phyloP scores from a whole-genome alignment of 2,329 filamentous ascomycete genomes.

The Huntiella moniliformis region DNA sequence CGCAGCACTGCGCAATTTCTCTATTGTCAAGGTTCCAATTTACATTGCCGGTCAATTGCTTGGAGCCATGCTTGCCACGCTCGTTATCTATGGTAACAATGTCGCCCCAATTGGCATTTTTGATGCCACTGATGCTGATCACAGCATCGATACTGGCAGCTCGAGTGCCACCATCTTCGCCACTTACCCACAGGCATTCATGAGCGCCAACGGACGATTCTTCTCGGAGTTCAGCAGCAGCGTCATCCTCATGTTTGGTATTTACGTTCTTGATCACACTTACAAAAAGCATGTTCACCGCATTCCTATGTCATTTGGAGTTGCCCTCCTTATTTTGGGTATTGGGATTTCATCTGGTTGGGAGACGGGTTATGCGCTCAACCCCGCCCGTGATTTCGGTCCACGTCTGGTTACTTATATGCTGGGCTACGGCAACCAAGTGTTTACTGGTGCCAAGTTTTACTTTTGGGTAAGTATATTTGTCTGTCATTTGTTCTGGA shows the following conservation, averaged over 20 bases:
- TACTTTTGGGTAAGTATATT: slow-evolving; percentile 43
- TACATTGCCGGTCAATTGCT: slow-evolving; percentile 48
- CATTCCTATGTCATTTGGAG: slow-evolving; percentile 31
- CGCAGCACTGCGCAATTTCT: slow-evolving; percentile 48
- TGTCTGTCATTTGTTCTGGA: slow-evolving; percentile 1
- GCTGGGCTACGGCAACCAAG: slow-evolving; percentile 47
- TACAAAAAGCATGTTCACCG: slow-evolving; percentile 40
- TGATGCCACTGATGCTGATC: slow-evolving; percentile 39
- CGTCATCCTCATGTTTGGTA: slow-evolving; percentile 49
- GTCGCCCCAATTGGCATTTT: slow-evolving; percentile 43
- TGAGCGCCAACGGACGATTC: slow-evolving; percentile 48
- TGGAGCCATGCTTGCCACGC: slow-evolving; percentile 44
- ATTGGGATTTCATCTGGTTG: slow-evolving; percentile 59
- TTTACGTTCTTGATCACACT: slow-evolving; percentile 42
- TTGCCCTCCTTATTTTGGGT: slow-evolving; percentile 58
- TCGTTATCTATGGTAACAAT: slow-evolving; percentile 44
- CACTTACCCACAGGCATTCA: slow-evolving; percentile 51
- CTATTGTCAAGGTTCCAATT: slow-evolving; percentile 49
- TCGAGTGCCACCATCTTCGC: slow-evolving; percentile 53
- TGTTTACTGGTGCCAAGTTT: slow-evolving; percentile 47
- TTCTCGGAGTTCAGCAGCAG: slow-evolving; percentile 55
- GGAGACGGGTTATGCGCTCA: slow-evolving; percentile 62
- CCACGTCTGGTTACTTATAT: slow-evolving; percentile 48
- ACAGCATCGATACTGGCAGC: slow-evolving; percentile 39
- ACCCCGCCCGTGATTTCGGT: slow-evolving; percentile 53